A percentile compares a stretch with the other conserved stretches of the same genome.
Evolutionary conservation across 2,329 filamentous ascomycete species (phyloP).

Genomic region (Tolypocladium tundrense): DNA sequence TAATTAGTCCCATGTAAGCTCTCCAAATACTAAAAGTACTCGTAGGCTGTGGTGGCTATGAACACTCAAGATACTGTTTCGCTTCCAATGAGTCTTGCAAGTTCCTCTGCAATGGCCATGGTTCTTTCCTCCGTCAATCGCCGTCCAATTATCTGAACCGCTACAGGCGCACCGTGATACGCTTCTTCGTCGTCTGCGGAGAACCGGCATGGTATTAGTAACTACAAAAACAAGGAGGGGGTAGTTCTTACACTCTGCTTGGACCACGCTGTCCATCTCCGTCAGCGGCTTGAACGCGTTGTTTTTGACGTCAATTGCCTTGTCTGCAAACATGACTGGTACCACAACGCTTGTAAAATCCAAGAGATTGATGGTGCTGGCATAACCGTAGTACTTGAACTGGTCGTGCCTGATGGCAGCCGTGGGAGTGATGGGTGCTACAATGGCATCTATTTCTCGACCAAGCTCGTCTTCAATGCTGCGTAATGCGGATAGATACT

Average conservation of each 20-base stretch:
- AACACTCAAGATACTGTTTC: not conserved
- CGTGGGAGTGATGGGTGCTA: conserved; percentile 29
- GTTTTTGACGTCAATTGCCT: conserved; percentile 20
- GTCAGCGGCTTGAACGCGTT: conserved; percentile 8
- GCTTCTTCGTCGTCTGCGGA: conserved; percentile 9
- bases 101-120: conserved; percentile 22
- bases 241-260: conserved; percentile 13
- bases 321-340: conserved; percentile 32
- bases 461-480: conserved; percentile 8
- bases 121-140: conserved; percentile 14
- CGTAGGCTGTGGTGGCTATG: not conserved
- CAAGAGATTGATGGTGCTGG: conserved; percentile 23
- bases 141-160: conserved; percentile 15
- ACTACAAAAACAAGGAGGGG: not conserved
- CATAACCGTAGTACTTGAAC: conserved; percentile 28
- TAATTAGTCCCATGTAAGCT: not conserved
- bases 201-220: not conserved
- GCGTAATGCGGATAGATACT: conserved; percentile 17
- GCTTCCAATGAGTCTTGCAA: conserved; percentile 17
- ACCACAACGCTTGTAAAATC: conserved; percentile 32
- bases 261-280: conserved; percentile 10
- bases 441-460: conserved; percentile 23
- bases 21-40: not conserved
- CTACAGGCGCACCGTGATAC: conserved; percentile 14
- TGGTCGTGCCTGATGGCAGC: conserved; percentile 26